phyloP scores from a whole-genome alignment of 352 stramenopile species.

The Phytopythium aichiense region DNA sequence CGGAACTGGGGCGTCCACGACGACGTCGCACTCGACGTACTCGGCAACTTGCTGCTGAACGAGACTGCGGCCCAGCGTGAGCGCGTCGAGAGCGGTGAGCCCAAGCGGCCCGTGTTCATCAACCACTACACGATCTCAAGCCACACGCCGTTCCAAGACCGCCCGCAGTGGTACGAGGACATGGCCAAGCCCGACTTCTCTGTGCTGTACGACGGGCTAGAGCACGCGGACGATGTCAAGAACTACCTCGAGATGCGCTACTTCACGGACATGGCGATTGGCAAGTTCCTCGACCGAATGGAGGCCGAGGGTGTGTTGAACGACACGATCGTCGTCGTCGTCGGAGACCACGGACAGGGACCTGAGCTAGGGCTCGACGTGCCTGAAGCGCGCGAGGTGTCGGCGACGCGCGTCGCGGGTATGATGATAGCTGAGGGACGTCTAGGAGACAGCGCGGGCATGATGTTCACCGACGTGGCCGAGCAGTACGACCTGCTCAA shows the following conservation, averaged over 20 bases:
- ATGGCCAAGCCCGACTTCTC: constrained; percentile 47
- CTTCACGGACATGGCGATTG: constrained; percentile 50
- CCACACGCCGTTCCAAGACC: constrained; percentile 33
- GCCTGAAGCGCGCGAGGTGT: constrained; percentile 40
- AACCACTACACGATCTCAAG: constrained; percentile 64
- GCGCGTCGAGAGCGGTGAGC: constrained; percentile 13
- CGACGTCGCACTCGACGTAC: constrained; percentile 37
- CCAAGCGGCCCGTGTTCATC: constrained; percentile 43
- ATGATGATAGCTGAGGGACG: constrained; percentile 47
- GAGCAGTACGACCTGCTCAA: constrained; percentile 62
- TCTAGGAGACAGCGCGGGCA: constrained; percentile 31
- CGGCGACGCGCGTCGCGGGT: constrained; percentile 32
- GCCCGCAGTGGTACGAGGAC: constrained; percentile 32
- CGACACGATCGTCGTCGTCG: constrained; percentile 56
- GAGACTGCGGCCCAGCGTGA: constrained; percentile 24
- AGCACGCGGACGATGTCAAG: constrained; percentile 27
- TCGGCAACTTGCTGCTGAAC: constrained; percentile 35
- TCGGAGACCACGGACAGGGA: constrained; percentile 50
- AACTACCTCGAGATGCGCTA: constrained; percentile 56
- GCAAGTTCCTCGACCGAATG: constrained; percentile 53
- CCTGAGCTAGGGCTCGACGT: constrained; percentile 42
- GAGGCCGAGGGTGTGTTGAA: constrained; percentile 39
- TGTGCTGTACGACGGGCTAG: constrained; percentile 30
- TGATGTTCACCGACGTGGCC: constrained; percentile 17
- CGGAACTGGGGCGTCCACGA: constrained; percentile 46